Percentiles rank a stretch among this genome's conserved stretches.
Evolutionary conservation across 345 rosid genomes (phyloP).

Genomic region (Durio zibethinus): DNA sequence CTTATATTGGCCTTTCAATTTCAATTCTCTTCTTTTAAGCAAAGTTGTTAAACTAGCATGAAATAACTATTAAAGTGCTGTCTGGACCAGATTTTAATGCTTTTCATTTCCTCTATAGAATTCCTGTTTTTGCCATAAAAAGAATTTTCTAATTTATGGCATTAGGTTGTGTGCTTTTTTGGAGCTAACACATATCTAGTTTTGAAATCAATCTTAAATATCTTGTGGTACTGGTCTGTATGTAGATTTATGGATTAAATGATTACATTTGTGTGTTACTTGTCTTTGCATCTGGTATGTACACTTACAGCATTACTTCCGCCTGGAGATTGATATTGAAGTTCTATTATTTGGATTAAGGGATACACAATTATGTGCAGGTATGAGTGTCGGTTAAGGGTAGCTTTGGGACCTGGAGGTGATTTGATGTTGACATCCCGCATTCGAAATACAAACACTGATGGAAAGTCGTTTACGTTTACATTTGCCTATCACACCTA

Average conservation of each 20-base stretch:
- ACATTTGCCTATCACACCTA: slow-evolving; percentile 81
- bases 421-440: slow-evolving; percentile 68
- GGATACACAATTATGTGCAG: slow-evolving; percentile 30
- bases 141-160: not conserved
- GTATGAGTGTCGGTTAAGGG: slow-evolving; percentile 75
- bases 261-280: not conserved
- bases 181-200: not conserved
- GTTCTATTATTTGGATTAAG: not conserved
- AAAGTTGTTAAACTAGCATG: not conserved
- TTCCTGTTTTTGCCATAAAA: not conserved
- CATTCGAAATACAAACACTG: slow-evolving; percentile 57
- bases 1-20: not conserved
- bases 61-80: not conserved
- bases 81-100: not conserved
- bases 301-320: not conserved
- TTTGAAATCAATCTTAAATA: not conserved
- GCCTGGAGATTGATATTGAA: not conserved
- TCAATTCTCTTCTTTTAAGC: not conserved
- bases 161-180: not conserved
- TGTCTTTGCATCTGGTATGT: not conserved
- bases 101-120: not conserved
- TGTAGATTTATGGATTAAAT: not conserved
- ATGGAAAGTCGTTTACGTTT: slow-evolving; percentile 73
- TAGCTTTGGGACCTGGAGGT: slow-evolving; percentile 58
- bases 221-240: not conserved